phyloP scores from a whole-genome alignment of 257 asterid genomes.

The Solanum chaucha region DNA sequence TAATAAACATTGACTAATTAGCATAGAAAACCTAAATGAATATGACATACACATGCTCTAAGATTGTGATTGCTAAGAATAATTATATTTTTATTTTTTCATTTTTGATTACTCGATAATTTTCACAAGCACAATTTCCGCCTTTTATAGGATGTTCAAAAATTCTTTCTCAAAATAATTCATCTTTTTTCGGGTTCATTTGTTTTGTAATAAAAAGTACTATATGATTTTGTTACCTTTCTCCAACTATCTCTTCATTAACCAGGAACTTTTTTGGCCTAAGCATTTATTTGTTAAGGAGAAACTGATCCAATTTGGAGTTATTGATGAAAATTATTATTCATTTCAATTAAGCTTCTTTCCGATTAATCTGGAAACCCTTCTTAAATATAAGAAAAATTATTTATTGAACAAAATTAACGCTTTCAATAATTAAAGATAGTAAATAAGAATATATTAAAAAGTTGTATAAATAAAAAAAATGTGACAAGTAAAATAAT shows the following conservation, averaged over 20 bases:
- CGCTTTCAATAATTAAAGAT: no score
- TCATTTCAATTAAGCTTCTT: not conserved
- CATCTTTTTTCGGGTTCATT: no score
- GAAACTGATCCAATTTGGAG: not conserved
- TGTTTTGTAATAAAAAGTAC: no score
- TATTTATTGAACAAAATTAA: not conserved
- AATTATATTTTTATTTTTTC: not conserved
- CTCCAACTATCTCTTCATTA: not conserved
- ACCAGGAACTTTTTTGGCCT: not conserved
- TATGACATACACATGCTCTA: not conserved
- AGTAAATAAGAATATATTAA: no score
- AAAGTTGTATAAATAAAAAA: no score
- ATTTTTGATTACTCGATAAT: not conserved
- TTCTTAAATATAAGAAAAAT: no score
- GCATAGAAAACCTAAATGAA: not conserved
- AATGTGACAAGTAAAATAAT: not conserved
- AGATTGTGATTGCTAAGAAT: not conserved
- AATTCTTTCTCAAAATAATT: no score
- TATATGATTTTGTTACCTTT: not conserved
- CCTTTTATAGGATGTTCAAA: no score
- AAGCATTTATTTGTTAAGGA: not conserved
- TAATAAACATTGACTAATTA: not conserved
- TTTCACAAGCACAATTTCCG: no score
- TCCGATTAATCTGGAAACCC: no score
- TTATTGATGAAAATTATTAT: no score